Conservation (phyloP, 2,329 filamentous ascomycete genomes). For the Fusarium aywerte region DNA sequence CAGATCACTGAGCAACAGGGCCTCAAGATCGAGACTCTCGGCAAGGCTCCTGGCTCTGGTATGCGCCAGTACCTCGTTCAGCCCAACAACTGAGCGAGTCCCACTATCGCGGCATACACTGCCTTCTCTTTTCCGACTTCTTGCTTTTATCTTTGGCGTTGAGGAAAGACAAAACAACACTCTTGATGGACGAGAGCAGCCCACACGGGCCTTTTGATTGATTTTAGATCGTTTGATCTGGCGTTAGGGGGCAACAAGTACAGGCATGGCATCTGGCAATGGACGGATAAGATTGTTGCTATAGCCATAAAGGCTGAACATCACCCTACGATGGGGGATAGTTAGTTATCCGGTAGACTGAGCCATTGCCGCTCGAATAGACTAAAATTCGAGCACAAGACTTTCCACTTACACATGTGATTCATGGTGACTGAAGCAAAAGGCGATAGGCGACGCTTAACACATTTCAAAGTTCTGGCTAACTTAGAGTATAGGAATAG, state of each 20-base stretch:
- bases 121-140: neutral
- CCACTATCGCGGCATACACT: neutral
- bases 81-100: neutral
- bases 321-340: neutral
- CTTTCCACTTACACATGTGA: neutral
- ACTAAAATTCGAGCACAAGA: neutral
- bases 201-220: neutral
- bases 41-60: slow-evolving; percentile 31
- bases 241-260: neutral
- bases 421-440: neutral
- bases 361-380: neutral
- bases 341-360: neutral
- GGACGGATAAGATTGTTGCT: neutral
- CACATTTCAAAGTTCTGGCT: too few relatives aligned
- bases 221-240: neutral
- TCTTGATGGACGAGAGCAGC: neutral
- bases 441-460: too few relatives aligned
- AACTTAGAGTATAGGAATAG: too few relatives aligned
- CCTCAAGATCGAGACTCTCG: slow-evolving; percentile 29
- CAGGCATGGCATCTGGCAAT: neutral
- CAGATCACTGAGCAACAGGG: slow-evolving; percentile 19
- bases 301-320: neutral
- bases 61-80: slow-evolving; percentile 37
- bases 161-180: neutral
- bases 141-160: neutral